Conservation (phyloP, 169 alveolate species). For the Babesia bigemina region DNA sequence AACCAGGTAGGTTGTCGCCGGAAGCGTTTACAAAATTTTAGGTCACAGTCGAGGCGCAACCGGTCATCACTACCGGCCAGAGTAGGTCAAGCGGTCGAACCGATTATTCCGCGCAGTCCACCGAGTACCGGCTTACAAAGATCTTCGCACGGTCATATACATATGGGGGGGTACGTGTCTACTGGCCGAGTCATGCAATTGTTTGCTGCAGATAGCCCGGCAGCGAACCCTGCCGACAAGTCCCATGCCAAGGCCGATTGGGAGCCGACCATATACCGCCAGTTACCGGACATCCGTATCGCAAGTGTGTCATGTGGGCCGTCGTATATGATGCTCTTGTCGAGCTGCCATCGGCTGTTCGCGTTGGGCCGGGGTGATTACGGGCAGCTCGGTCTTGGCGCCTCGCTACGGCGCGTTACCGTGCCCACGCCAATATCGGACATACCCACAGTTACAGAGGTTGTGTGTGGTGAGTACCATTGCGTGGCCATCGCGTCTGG, state of each 20-base stretch:
- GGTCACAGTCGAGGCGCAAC: conserved; percentile 68
- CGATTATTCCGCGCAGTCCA: conserved; percentile 25
- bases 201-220: conserved; percentile 7
- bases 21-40: neutral
- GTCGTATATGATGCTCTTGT: conserved; percentile 72
- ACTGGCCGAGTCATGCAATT: no score
- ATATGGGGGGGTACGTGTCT: conserved; percentile 65
- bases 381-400: conserved; percentile 80
- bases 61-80: conserved; percentile 54
- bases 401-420: conserved; percentile 39
- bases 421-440: conserved; percentile 70
- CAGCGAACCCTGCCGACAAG: conserved; percentile 13
- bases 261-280: conserved; percentile 74
- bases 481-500: conserved; percentile 55
- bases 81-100: conserved; percentile 13
- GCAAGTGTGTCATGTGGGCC: conserved; percentile 69
- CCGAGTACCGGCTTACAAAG: conserved; percentile 40
- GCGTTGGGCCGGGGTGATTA: conserved; percentile 78
- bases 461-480: conserved; percentile 75
- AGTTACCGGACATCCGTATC: conserved; percentile 70
- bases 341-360: conserved; percentile 63
- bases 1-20: conserved; percentile 21
- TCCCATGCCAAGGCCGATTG: conserved; percentile 25
- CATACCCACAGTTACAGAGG: conserved; percentile 51
- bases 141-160: conserved; percentile 59